Evolutionary conservation across 345 rosid genomes (phyloP), one percentile per base, ranked within the genome.

Genomic region (Pugionium cornutum): DNA sequence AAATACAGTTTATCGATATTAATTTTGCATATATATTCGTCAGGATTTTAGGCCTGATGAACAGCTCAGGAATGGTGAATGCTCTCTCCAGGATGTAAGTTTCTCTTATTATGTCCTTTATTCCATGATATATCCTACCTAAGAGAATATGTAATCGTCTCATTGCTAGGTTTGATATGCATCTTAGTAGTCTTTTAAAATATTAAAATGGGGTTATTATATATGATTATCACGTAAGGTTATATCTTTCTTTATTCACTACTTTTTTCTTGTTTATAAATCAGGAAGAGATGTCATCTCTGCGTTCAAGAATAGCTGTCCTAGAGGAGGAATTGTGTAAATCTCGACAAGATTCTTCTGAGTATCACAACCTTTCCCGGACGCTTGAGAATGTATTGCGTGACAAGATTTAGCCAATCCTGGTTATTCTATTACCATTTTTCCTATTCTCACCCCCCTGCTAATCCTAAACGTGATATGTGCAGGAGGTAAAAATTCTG

Each of bases 301-400:
- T 95, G 68, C 84, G 80, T 49, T 81, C 78, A 25, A 95, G 81
- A 79, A 87, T 87, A 58, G 72, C 80, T 58, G 59, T 73, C 9
- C 70, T 95, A 64, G 97, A 90, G 82, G 99, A 91, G 73, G 97
- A 91, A 28, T 76, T 91, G 53, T 76, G 76, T 57, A 90, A 84
- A 83, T 83, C 83, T 66, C 89, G 80, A 55, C 87, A 84, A 67
- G 89, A 87, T 72, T 78, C 84, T 48, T 74, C 85, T 58, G 87
- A 91, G 39, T 76, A 77, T 80, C 82, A 73, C 9, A 75, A 74
- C 53, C 86, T 80, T 37, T 74, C 56, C 71, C 73, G 66, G 39
- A 92, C 79, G 67, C 81, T 89, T 56, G 97, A 95, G 69, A 91
- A 85, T 86, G 99, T 91, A 76, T 54, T 57, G 59, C 56, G 68